Evolutionary conservation across 1,284 basidiomycete species (phyloP).

Genomic region (Cutaneotrichosporon cyanovorans): DNA sequence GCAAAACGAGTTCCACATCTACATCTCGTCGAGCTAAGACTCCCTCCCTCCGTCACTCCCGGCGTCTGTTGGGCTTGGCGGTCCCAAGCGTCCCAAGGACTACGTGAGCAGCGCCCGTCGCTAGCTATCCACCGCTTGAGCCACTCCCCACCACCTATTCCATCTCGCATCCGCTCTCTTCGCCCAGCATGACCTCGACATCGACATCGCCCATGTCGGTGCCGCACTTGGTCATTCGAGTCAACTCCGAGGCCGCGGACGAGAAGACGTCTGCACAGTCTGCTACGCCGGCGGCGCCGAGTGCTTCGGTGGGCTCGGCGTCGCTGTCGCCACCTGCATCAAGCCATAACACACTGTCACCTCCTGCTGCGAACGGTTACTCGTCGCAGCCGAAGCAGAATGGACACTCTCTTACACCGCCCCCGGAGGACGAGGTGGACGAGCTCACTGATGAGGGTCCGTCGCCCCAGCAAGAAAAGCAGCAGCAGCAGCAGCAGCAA

Average conservation of each 20-base stretch:
- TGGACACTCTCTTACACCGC: too few relatives aligned
- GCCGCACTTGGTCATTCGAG: conserved; percentile 12
- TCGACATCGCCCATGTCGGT: conserved; percentile 9
- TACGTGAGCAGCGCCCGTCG: too few relatives aligned
- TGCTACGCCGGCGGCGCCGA: conserved; percentile 1
- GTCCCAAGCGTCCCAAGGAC: too few relatives aligned
- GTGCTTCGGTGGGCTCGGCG: background rate
- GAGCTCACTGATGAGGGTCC: conserved; percentile 21
- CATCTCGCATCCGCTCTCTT: too few relatives aligned
- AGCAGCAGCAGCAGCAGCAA: conserved; percentile 3
- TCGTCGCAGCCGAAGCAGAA: background rate
- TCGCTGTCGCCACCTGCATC: background rate
- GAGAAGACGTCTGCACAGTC: background rate
- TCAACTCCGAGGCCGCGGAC: conserved; percentile 7
- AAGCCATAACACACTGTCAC: background rate
- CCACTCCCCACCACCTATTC: too few relatives aligned
- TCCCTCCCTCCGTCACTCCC: too few relatives aligned
- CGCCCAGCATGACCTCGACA: background rate
- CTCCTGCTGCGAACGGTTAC: background rate
- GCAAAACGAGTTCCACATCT: too few relatives aligned
- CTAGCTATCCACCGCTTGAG: too few relatives aligned
- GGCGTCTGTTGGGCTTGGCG: too few relatives aligned
- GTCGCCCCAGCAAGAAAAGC: conserved; percentile 1
- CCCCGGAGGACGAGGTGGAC: conserved; percentile 18
- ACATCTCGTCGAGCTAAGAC: too few relatives aligned